Evolutionary conservation across 495 filamentous ascomycete genomes (phyloP).

Genomic region (Copromyces sp.): DNA sequence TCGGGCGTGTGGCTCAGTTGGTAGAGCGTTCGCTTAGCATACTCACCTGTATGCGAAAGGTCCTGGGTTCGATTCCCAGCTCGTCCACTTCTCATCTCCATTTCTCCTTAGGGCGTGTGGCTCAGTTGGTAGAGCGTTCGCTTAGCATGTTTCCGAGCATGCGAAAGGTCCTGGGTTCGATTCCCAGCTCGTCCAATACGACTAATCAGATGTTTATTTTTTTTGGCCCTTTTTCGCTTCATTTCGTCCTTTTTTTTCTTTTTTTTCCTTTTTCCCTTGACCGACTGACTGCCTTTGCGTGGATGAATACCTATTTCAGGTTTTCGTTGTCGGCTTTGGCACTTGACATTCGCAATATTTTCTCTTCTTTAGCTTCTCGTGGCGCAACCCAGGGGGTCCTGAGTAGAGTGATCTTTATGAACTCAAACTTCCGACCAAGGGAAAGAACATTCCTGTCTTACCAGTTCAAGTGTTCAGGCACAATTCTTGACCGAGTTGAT

Average conservation of each 20-base stretch:
- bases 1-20: neutral
- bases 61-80: neutral
- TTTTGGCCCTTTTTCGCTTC: neutral
- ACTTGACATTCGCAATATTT: neutral
- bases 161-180: too few relatives aligned
- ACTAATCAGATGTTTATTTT: neutral
- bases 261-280: too few relatives aligned
- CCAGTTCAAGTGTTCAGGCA: neutral
- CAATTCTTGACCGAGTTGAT: neutral
- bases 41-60: neutral
- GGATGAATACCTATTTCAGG: neutral
- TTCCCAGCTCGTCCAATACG: neutral
- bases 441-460: neutral
- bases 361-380: neutral
- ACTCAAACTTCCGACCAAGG: neutral
- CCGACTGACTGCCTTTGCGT: neutral
- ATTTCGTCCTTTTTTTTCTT: neutral
- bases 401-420: neutral
- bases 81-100: too few relatives aligned
- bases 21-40: neutral
- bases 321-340: neutral
- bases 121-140: too few relatives aligned
- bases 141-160: too few relatives aligned
- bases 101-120: too few relatives aligned
- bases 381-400: neutral